Evolutionary conservation across 495 filamentous ascomycete species (phyloP).

Genomic region (Penicillium ucsense): DNA sequence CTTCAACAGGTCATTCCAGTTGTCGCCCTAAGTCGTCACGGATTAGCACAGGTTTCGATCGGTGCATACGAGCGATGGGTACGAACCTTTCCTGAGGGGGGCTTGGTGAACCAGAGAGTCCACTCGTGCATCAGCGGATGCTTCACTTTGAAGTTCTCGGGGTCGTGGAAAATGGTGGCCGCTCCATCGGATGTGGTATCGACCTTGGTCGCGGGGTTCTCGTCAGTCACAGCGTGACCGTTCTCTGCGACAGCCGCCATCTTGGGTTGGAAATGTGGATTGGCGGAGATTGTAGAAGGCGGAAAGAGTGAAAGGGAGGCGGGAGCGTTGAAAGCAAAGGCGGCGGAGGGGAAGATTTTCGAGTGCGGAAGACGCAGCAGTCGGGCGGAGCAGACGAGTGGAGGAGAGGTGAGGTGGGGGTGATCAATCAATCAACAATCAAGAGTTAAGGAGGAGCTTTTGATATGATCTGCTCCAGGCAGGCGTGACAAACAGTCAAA

Average conservation of each 20-base stretch:
- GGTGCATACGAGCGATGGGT: not conserved
- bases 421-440: not conserved
- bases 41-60: not conserved
- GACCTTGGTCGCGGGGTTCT: slow-evolving; percentile 30
- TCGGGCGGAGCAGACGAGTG: slow-evolving; percentile 2
- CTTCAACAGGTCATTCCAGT: slow-evolving; percentile 97
- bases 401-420: not conserved
- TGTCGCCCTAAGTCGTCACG: slow-evolving; percentile 58
- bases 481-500: slow-evolving; percentile 12
- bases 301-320: slow-evolving; percentile 14
- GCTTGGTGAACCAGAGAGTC: slow-evolving; percentile 99
- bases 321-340: slow-evolving; percentile 5
- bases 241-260: slow-evolving; percentile 40
- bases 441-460: not conserved
- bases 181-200: slow-evolving; percentile 23
- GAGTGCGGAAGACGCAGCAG: slow-evolving; percentile 22
- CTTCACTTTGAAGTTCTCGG: slow-evolving; percentile 98
- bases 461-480: slow-evolving; percentile 35
- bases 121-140: slow-evolving; percentile 92
- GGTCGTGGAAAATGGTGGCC: slow-evolving; percentile 91
- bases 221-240: slow-evolving; percentile 28
- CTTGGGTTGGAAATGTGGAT: slow-evolving; percentile 9
- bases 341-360: slow-evolving; percentile 21
- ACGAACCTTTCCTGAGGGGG: slow-evolving; percentile 85
- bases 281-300: slow-evolving; percentile 9